Evolutionary conservation across 2,329 filamentous ascomycete species (phyloP).

Genomic region (Arthrocladium fulminans): DNA sequence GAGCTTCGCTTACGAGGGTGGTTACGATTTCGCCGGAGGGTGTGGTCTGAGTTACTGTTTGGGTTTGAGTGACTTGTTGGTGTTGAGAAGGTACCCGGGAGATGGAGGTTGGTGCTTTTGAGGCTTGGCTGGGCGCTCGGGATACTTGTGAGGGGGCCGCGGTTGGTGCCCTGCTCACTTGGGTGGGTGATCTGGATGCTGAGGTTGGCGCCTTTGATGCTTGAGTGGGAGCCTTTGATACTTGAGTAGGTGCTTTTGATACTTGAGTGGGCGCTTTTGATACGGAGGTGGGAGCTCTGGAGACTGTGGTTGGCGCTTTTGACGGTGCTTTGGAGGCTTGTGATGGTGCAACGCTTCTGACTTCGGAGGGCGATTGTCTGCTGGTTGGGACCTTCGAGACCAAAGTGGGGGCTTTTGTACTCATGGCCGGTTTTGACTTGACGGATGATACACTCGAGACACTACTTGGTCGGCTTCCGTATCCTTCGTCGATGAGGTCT

Average conservation of each 20-base stretch:
- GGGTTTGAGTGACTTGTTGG: not conserved
- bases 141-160: slow-evolving; percentile 6
- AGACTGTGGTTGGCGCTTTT: not conserved
- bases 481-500: slow-evolving; percentile 25
- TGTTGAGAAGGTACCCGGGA: slow-evolving; percentile 3
- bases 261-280: slow-evolving; percentile 12
- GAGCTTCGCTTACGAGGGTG: slow-evolving; percentile 33
- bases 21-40: slow-evolving; percentile 26
- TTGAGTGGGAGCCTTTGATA: slow-evolving; percentile 9
- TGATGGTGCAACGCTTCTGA: slow-evolving; percentile 53
- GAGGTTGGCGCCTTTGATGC: slow-evolving; percentile 7
- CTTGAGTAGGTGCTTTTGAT: slow-evolving; percentile 6
- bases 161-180: not conserved
- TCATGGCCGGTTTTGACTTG: not conserved
- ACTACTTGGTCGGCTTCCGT: slow-evolving; percentile 7
- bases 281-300: not conserved
- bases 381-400: slow-evolving; percentile 1
- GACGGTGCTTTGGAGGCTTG: slow-evolving; percentile 12
- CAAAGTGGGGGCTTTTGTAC: slow-evolving; percentile 4
- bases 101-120: slow-evolving; percentile 3
- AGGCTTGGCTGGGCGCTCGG: not conserved
- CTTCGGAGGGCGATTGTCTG: slow-evolving; percentile 72
- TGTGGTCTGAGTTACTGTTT: slow-evolving; percentile 5
- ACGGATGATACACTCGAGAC: slow-evolving; percentile 3
- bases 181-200: not conserved